Evolutionary conservation across 2,329 filamentous ascomycete species (phyloP).

Genomic region (Alternaria sp.): DNA sequence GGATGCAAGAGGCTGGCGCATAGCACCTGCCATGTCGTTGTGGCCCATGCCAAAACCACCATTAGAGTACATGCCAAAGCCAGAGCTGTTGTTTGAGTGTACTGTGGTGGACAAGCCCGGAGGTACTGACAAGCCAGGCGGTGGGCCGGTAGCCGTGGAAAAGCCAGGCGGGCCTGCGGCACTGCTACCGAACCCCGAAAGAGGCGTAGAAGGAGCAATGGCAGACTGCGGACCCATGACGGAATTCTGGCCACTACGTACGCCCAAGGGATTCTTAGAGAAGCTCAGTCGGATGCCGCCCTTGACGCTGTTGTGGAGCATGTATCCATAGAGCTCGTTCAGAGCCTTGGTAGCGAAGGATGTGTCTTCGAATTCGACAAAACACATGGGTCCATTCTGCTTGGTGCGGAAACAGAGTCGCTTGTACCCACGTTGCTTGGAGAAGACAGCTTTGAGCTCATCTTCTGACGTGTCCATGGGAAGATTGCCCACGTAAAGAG

Average conservation of each 20-base stretch:
- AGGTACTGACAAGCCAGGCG: constrained; percentile 79
- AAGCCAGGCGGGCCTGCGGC: constrained; percentile 65
- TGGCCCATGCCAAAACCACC: constrained; percentile 44
- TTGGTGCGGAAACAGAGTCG: constrained; percentile 94
- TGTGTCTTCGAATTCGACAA: constrained; percentile 96
- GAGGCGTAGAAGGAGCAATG: constrained; percentile 58
- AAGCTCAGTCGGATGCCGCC: constrained; percentile 95
- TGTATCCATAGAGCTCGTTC: constrained; percentile 85
- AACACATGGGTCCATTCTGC: constrained; percentile 96
- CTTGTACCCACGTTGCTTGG: constrained; percentile 93
- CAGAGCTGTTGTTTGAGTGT: constrained; percentile 39
- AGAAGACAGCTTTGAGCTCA: constrained; percentile 92
- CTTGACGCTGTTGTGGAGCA: constrained; percentile 89
- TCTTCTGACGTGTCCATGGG: constrained; percentile 93
- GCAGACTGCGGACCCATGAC: constrained; percentile 59
- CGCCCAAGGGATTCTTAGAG: constrained; percentile 95
- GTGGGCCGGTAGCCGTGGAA: constrained; percentile 74
- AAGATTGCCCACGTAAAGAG: constrained; percentile 95
- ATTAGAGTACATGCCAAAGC: constrained; percentile 48
- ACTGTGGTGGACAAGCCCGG: constrained; percentile 65
- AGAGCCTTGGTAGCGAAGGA: constrained; percentile 90
- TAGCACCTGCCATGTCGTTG: constrained; percentile 44
- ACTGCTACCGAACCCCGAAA: constrained; percentile 64
- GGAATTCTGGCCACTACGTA: constrained; percentile 75
- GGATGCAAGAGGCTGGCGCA: constrained; percentile 44